phyloP scores from a whole-genome alignment of 2,329 filamentous ascomycete genomes.

The Fusarium agapanthi region DNA sequence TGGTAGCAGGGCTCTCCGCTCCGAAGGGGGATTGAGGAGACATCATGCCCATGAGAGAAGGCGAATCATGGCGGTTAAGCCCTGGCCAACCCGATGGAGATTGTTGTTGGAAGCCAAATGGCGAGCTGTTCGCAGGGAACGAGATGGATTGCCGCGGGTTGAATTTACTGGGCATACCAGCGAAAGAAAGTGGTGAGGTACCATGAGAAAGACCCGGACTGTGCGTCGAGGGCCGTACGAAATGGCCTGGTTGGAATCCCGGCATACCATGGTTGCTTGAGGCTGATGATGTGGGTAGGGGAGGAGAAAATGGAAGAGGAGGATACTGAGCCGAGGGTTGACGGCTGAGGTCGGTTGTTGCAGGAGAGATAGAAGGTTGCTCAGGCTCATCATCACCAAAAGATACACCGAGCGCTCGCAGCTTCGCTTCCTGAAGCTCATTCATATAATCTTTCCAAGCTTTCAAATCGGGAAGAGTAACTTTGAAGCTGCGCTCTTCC shows the following conservation, averaged over 20 bases:
- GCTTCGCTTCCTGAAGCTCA: conserved; percentile 87
- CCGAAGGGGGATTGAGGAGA: conserved; percentile 73
- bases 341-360: conserved; percentile 67
- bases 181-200: conserved; percentile 77
- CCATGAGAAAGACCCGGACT: conserved; percentile 72
- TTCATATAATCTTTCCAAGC: conserved; percentile 81
- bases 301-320: conserved; percentile 82
- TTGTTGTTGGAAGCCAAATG: conserved; percentile 72
- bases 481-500: conserved; percentile 61
- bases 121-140: conserved; percentile 69
- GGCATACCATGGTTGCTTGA: conserved; percentile 70
- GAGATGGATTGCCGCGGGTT: conserved; percentile 79
- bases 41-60: conserved; percentile 65
- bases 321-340: conserved; percentile 80
- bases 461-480: conserved; percentile 76
- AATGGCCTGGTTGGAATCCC: conserved; percentile 65
- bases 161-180: conserved; percentile 64
- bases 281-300: conserved; percentile 80
- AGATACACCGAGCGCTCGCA: conserved; percentile 89
- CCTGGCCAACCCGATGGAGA: conserved; percentile 67
- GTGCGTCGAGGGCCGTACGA: conserved; percentile 69
- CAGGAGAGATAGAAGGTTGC: conserved; percentile 71
- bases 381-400: conserved; percentile 77
- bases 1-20: conserved; percentile 57
- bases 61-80: conserved; percentile 67